phyloP scores from a whole-genome alignment of 805 yeast species.

The Schwanniomyces vanrijiae region DNA sequence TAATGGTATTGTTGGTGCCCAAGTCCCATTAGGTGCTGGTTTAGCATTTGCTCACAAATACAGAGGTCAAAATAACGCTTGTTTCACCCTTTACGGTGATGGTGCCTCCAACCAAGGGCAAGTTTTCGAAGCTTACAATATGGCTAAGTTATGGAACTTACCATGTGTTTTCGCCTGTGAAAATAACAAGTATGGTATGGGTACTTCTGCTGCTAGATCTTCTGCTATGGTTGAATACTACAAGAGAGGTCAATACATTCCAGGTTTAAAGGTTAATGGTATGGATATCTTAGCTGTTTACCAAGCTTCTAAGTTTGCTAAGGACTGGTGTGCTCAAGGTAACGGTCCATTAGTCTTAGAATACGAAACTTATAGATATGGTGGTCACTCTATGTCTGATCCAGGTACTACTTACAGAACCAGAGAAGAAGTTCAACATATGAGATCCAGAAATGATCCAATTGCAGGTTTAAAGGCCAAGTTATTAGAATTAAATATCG shows the following conservation, averaged over 20 bases:
- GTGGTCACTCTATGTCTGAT: conserved; percentile 99
- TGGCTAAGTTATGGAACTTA: conserved; percentile 98
- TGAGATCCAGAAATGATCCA: conserved; percentile 98
- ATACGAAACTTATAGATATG: conserved; percentile 98
- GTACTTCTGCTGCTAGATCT: conserved; percentile 95
- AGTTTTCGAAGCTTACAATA: conserved; percentile 95
- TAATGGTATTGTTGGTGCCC: conserved; percentile 99
- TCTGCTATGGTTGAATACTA: conserved; percentile 95
- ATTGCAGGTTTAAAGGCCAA: conserved; percentile 92
- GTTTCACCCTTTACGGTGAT: conserved; percentile 93
- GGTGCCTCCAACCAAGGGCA: conserved; percentile 99
- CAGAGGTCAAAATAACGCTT: conserved; percentile 71
- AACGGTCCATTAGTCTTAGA: conserved; percentile 96
- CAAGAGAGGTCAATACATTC: conserved; percentile 99
- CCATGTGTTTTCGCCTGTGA: conserved; percentile 96
- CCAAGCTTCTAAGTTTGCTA: conserved; percentile 95
- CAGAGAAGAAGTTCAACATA: conserved; percentile 98
- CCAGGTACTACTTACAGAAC: conserved; percentile 99
- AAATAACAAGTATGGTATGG: conserved; percentile 99
- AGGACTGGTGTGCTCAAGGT: conserved; percentile 90
- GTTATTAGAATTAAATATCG: conserved; percentile 77
- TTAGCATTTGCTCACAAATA: conserved; percentile 98
- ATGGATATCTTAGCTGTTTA: conserved; percentile 95
- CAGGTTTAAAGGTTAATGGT: conserved; percentile 97
- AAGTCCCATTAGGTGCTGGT: conserved; percentile 97